Evolutionary conservation across 225 moss, liverwort and hornwort genomes (phyloP).

Genomic region (Antitrichia curtipendula): DNA sequence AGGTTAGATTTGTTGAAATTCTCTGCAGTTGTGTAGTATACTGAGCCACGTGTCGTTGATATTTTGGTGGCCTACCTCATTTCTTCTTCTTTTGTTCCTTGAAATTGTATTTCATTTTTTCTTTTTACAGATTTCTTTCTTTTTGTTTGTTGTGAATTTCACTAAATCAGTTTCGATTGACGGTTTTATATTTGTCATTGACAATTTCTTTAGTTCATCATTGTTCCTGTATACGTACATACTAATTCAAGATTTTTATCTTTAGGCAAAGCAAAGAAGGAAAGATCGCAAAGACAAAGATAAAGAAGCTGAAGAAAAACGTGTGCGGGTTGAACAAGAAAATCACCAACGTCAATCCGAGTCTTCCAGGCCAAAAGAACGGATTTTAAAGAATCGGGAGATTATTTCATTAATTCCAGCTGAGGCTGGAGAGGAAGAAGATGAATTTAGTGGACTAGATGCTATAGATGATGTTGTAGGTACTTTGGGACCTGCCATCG

Average conservation of each 20-base stretch:
- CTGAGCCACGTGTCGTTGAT: neutral
- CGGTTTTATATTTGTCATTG: neutral
- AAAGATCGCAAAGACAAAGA: conserved; percentile 98
- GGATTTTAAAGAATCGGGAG: conserved; percentile 48
- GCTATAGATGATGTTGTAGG: conserved; percentile 71
- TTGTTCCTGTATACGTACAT: neutral
- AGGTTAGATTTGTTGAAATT: conserved; percentile 29
- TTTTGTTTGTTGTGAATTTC: neutral
- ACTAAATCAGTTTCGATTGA: neutral
- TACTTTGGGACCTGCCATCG: conserved; percentile 70
- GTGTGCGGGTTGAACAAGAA: conserved; percentile 71
- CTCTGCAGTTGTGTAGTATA: neutral
- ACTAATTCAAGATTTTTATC: neutral
- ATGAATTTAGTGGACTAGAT: conserved; percentile 80
- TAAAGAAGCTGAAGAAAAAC: conserved; percentile 90
- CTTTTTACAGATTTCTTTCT: neutral
- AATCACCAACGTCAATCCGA: conserved; percentile 57
- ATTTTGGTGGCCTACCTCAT: neutral
- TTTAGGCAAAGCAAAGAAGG: conserved; percentile 94
- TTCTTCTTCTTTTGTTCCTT: neutral
- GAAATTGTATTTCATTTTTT: neutral
- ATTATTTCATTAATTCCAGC: conserved; percentile 41
- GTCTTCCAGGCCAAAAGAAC: conserved; percentile 41
- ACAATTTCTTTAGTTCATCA: neutral
- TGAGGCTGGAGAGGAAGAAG: conserved; percentile 72